These are phyloP conservation scores for Phialophora macrospora DNA, from an alignment of 2,329 filamentous ascomycete genomes.

Conservation along the genomic window DNA sequence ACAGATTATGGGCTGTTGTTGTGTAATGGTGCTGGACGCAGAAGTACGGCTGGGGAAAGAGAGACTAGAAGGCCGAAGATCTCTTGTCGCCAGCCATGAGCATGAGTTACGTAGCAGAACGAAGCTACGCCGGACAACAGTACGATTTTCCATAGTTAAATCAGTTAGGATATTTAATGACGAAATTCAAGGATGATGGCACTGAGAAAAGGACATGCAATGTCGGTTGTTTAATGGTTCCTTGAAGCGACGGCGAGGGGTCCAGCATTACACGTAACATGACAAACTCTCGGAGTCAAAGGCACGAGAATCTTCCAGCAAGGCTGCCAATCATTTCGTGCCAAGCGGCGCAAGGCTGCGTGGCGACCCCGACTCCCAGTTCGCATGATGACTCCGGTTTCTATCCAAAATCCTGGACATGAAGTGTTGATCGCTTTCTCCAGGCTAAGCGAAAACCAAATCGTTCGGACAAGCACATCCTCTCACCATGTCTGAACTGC, in stretches of 20 bases:
- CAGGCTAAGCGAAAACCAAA: neutral
- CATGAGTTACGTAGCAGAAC: neutral
- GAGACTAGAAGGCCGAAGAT: neutral
- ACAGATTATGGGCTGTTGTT: too few relatives aligned
- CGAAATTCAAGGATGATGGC: neutral
- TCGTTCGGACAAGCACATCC: neutral
- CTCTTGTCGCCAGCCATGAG: neutral
- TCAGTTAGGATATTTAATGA: neutral
- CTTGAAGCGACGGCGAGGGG: neutral
- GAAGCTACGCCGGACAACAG: neutral
- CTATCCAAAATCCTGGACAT: neutral
- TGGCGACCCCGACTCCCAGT: neutral
- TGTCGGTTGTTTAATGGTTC: neutral
- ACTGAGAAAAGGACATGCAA: neutral
- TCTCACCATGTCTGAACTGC: neutral
- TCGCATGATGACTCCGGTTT: neutral
- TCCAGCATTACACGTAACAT: too few relatives aligned
- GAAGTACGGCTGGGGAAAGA: neutral
- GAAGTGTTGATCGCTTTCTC: neutral
- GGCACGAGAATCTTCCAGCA: slow-evolving; percentile 3
- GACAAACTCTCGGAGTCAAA: neutral
- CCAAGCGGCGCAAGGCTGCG: slow-evolving; percentile 19
- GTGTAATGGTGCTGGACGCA: neutral
- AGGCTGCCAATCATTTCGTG: neutral
- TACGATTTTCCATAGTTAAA: neutral